Percentiles rank a stretch among this genome's conserved stretches.
Evolutionary conservation across 2,329 filamentous ascomycete species (phyloP).

Genomic region (Cadophora sp.): DNA sequence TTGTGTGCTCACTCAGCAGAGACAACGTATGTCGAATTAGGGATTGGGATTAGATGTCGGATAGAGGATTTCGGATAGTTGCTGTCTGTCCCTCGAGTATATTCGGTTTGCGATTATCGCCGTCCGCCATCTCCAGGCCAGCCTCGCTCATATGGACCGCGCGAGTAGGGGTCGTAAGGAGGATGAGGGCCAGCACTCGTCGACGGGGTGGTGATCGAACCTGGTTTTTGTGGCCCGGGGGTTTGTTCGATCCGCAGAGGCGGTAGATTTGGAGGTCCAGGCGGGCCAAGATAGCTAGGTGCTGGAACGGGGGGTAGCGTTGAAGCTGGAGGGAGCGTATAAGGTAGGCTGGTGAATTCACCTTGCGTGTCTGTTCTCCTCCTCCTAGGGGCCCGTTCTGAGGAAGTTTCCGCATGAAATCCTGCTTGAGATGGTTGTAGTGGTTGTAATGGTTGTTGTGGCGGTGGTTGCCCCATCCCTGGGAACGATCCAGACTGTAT

Average conservation of each 20-base stretch:
- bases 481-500: constrained; percentile 38
- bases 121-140: constrained; percentile 40
- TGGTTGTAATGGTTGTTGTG: constrained; percentile 17
- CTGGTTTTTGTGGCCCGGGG: constrained; percentile 25
- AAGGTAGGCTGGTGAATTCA: constrained; percentile 41
- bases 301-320: constrained; percentile 41
- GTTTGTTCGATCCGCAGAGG: constrained; percentile 43
- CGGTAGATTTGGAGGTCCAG: constrained; percentile 39
- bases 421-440: constrained; percentile 29
- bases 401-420: constrained; percentile 31
- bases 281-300: constrained; percentile 34
- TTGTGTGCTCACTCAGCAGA: constrained; percentile 9
- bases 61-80: not conserved
- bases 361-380: constrained; percentile 43
- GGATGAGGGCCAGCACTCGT: constrained; percentile 34
- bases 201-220: constrained; percentile 29
- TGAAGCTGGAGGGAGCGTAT: constrained; percentile 40
- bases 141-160: constrained; percentile 38
- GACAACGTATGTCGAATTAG: constrained; percentile 14
- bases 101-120: constrained; percentile 25
- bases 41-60: not conserved
- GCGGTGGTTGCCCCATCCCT: constrained; percentile 29
- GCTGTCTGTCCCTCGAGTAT: not conserved
- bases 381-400: constrained; percentile 42
- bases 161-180: constrained; percentile 39